Conservation (phyloP, 2,329 filamentous ascomycete genomes). For the Periconia sp. region DNA sequence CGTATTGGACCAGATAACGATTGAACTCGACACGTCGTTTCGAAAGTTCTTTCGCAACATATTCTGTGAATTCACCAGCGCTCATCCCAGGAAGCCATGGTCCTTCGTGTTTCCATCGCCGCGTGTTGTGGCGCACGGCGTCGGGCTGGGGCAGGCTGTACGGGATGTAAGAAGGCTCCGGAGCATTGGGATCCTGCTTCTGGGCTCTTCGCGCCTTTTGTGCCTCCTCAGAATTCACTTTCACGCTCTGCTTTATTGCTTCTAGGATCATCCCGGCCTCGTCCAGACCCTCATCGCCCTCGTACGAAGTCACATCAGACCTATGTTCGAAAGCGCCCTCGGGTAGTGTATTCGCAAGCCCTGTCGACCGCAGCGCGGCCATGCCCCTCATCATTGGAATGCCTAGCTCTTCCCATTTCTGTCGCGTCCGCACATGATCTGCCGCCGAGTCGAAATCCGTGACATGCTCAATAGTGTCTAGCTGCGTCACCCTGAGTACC, state of each 20-base stretch:
- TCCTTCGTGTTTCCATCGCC: slow-evolving; percentile 63
- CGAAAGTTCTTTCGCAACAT: slow-evolving; percentile 53
- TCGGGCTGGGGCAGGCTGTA: slow-evolving; percentile 29
- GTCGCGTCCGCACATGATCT: slow-evolving; percentile 79
- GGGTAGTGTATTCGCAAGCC: slow-evolving; percentile 16
- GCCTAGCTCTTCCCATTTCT: slow-evolving; percentile 85
- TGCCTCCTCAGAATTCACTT: slow-evolving; percentile 8
- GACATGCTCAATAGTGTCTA: slow-evolving; percentile 86
- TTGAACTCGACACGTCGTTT: slow-evolving; percentile 41
- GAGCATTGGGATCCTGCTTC: slow-evolving; percentile 30
- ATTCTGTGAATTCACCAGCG: slow-evolving; percentile 61
- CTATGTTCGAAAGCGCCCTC: slow-evolving; percentile 38
- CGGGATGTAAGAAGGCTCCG: slow-evolving; percentile 22
- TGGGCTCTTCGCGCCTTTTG: slow-evolving; percentile 14
- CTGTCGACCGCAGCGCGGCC: slow-evolving; percentile 23
- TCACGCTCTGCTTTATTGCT: slow-evolving; percentile 28
- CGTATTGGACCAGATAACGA: slow-evolving; percentile 34
- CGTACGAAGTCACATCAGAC: slow-evolving; percentile 41
- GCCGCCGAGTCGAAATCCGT: slow-evolving; percentile 86
- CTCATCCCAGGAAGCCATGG: slow-evolving; percentile 65
- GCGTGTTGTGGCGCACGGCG: slow-evolving; percentile 28
- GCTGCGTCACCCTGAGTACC: slow-evolving; percentile 74
- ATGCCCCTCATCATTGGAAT: slow-evolving; percentile 66
- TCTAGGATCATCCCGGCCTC: slow-evolving; percentile 31
- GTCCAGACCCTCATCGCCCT: slow-evolving; percentile 30